phyloP scores from a whole-genome alignment of 1,284 basidiomycete genomes.

The Puccinia polysora region DNA sequence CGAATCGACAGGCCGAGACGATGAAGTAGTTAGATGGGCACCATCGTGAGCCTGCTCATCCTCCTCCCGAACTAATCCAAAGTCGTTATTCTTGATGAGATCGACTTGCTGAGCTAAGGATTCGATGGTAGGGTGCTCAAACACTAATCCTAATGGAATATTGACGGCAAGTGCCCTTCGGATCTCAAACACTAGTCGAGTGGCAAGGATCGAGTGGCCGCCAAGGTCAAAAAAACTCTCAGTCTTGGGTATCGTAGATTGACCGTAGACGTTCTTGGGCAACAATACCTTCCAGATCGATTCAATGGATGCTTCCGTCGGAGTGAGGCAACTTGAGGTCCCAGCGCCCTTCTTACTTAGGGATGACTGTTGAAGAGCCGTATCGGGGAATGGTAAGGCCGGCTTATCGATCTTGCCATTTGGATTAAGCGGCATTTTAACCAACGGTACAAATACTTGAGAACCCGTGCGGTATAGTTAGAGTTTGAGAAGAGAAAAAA shows the following conservation, averaged over 20 bases:
- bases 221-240: conserved; percentile 99
- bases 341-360: conserved; percentile 48
- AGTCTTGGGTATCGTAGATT: conserved; percentile 70
- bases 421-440: conserved; percentile 94
- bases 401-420: conserved; percentile 99
- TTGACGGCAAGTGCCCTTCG: conserved; percentile 87
- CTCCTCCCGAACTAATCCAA: conserved; percentile 63
- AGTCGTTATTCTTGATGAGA: conserved; percentile 68
- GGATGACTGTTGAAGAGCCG: conserved; percentile 64
- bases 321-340: conserved; percentile 56
- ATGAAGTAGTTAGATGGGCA: conserved; percentile 48
- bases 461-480: neutral
- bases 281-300: conserved; percentile 78
- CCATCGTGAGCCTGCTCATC: conserved; percentile 51
- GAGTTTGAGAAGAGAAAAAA: too few relatives aligned
- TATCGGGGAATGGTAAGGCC: conserved; percentile 96
- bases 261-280: conserved; percentile 64
- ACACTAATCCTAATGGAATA: conserved; percentile 86
- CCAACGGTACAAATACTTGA: conserved; percentile 85
- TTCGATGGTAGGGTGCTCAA: conserved; percentile 80
- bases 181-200: conserved; percentile 92
- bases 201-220: conserved; percentile 96
- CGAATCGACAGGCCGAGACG: neutral
- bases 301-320: conserved; percentile 76
- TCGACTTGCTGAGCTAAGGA: conserved; percentile 80